Conservation (phyloP, 2,329 filamentous ascomycete genomes). For the Elsinoe perseae region DNA sequence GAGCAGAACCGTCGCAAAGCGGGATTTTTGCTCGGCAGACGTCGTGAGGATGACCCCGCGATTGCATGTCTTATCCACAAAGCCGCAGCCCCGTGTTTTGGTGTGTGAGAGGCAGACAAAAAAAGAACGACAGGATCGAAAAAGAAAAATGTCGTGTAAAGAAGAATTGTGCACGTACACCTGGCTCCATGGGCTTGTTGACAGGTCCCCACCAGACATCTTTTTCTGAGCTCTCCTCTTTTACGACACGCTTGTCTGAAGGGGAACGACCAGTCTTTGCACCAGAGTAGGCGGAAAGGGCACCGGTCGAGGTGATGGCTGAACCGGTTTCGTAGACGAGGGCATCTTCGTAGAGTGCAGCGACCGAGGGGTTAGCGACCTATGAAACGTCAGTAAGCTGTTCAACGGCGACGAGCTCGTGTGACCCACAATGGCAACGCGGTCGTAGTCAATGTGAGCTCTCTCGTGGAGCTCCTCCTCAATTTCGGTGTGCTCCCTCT, state of each 20-base stretch:
- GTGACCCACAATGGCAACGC: constrained; percentile 81
- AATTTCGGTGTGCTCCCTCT: constrained; percentile 86
- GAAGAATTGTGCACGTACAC: constrained; percentile 56
- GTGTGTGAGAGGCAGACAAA: background rate
- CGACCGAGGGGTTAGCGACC: constrained; percentile 87
- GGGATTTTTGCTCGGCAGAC: constrained; percentile 12
- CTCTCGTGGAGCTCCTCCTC: constrained; percentile 96
- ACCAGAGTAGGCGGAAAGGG: constrained; percentile 93
- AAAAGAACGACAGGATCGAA: background rate
- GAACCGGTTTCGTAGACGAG: constrained; percentile 96
- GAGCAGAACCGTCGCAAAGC: background rate
- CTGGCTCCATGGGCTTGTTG: constrained; percentile 96
- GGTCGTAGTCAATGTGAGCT: constrained; percentile 98
- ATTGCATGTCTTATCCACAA: constrained; percentile 3
- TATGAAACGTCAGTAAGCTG: constrained; percentile 27
- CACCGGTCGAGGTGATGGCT: constrained; percentile 91
- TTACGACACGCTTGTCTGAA: constrained; percentile 93
- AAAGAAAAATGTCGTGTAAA: background rate
- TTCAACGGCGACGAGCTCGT: constrained; percentile 16
- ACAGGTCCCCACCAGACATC: constrained; percentile 99
- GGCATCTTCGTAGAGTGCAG: constrained; percentile 97
- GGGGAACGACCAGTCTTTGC: constrained; percentile 97
- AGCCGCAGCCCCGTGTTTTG: constrained; percentile 12
- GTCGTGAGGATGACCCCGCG: constrained; percentile 1
- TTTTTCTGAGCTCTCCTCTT: constrained; percentile 80